Base-by-base conservation (phyloP, 2,329 filamentous ascomycete genomes). In the Rugonectria rugulosa region DNA sequence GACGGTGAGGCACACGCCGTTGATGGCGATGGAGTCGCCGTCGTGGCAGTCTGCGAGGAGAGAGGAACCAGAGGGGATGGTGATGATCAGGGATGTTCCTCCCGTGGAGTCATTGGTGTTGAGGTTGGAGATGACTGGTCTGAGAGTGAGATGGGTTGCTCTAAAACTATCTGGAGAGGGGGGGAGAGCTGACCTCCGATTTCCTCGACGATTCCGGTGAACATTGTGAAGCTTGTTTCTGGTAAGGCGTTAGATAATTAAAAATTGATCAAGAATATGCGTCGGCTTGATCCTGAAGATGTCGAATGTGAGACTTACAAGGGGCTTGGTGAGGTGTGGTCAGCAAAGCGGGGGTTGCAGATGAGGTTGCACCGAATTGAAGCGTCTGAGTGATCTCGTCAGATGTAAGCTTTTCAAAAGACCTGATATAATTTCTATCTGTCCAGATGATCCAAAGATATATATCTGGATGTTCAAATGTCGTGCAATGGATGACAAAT, bases 1-100 rank as follows among this genome's bases (percentile, higher is more conserved):
- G 52, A 98, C 90, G 11, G 95, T 99, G 47, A 99, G 86, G 74
- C 95, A 99, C 69, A 92, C 93, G 70, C 95, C 95, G 78, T 99
- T 99, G 73, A 99, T 85, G 72, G 88, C 86, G 73, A 99, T 98
- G 72, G 91, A 96, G 81, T 99, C 95, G 63, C 95, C 95, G 20
- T 96, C 81, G 65, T 92, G 87, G 63, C 86, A 90, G 75, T 97
- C 95, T 29, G 79, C 81, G 63, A 99, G 88, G 56, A 99, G 90
- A n/a, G 81, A 79, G 56, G 88, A 88, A 63, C 78, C 78, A 8
- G 83, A 77, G 11, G 81, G 79, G 64, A 93, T 82, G 63, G 85
- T 83, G 75, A 99, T 95, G 63, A 91, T 97, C 69, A 98, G 82
- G 37, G 92, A 95, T 46, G 93, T 97, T 69, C 95, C 94, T 72